Percentiles rank a stretch among this genome's conserved stretches.
Conservation (phyloP, 208 protist genomes). For the Acanthamoeba royreba region DNA sequence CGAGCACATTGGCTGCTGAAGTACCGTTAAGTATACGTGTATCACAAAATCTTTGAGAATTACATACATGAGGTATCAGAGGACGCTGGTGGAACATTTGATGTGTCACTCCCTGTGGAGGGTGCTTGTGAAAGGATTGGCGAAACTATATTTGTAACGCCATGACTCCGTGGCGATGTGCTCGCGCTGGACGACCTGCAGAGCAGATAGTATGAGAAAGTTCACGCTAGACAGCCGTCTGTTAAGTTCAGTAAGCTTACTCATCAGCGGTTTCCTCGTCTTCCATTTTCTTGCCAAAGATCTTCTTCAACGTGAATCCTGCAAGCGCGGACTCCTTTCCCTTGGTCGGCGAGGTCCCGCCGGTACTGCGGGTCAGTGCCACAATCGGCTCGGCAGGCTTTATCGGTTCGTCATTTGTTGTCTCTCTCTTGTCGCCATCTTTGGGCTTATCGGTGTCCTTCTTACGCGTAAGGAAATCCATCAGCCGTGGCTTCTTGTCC, state of each 20-base stretch:
- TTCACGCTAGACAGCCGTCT: background rate
- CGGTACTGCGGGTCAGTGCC: background rate
- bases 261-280: background rate
- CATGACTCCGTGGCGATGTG: no score
- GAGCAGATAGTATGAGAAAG: background rate
- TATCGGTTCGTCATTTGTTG: background rate
- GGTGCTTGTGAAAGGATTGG: no score
- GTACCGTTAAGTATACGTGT: no score
- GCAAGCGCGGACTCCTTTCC: background rate
- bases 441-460: background rate
- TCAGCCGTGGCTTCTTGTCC: background rate
- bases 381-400: background rate
- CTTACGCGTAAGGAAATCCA: background rate
- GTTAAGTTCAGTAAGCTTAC: background rate
- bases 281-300: background rate
- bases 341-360: background rate
- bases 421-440: background rate
- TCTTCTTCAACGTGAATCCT: background rate
- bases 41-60: no score
- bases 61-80: no score
- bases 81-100: no score
- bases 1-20: no score
- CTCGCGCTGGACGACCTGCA: background rate
- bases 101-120: no score
- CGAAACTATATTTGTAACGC: no score